These are phyloP conservation scores for Luvunga scandens DNA, from an alignment of 345 rosid species.

Conservation along the genomic window DNA sequence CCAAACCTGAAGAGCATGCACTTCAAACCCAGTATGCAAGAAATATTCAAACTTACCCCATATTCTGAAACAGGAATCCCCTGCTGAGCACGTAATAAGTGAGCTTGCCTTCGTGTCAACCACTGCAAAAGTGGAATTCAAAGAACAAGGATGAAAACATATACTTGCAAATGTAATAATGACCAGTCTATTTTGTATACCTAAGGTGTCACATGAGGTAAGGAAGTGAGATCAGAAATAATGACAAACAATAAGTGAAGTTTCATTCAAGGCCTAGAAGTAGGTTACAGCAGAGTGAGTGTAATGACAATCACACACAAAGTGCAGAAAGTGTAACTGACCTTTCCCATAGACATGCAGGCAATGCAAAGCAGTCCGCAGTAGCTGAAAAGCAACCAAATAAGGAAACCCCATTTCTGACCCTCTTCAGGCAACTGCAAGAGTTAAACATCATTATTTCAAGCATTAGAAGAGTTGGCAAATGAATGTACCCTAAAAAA, in stretches of 20 bases:
- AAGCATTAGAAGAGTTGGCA: constrained; percentile 2
- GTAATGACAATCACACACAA: background rate
- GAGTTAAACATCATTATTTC: background rate
- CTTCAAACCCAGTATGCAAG: constrained; percentile 9
- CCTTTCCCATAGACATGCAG: constrained; percentile 83
- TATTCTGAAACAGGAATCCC: constrained; percentile 94
- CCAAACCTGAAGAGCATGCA: background rate
- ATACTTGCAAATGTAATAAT: background rate
- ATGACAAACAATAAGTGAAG: background rate
- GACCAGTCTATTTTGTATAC: background rate
- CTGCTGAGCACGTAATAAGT: constrained; percentile 80
- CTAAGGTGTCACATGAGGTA: background rate
- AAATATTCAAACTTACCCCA: constrained; percentile 58
- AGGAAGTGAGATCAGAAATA: background rate
- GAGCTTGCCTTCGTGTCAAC: constrained; percentile 87
- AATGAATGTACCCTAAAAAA: background rate
- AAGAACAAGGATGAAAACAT: constrained; percentile 3
- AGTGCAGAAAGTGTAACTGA: constrained; percentile 17
- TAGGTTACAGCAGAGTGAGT: background rate
- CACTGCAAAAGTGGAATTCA: constrained; percentile 51
- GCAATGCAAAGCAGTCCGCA: constrained; percentile 86
- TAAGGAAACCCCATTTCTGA: constrained; percentile 96
- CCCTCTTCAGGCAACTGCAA: constrained; percentile 88
- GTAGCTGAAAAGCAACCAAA: constrained; percentile 96
- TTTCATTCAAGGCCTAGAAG: background rate